Base-by-base conservation (phyloP, 352 stramenopile genomes). In the Thraustotheca clavata region DNA sequence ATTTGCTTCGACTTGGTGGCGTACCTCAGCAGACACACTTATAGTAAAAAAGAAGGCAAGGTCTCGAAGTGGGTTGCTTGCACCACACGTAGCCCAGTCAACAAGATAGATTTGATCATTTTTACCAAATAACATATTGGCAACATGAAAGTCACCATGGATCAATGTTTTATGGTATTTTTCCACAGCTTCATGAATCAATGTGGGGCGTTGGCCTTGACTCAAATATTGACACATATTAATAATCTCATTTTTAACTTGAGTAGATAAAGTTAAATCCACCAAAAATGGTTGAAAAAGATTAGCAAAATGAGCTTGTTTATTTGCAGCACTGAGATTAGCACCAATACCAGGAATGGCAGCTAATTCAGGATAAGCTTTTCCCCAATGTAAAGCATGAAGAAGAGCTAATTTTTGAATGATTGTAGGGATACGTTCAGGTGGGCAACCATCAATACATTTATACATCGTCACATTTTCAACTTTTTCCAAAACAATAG, bases 1-100 rank as follows among this genome's bases (percentile, higher is more conserved):
- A 0, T 59, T 24, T 0, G 46, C 40, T 67, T 92, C 83, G 11
- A 76, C 54, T 27, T 46, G 52, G 34, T 65, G 62, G 9, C 83
- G 83, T 40, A 87, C 74, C 3, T 65, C 60, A 0, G 75, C 61
- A 20, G 73, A 72, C 20, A 90, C 81, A 65, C 83, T 85, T 14
- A 92, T 81, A 46, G 89, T 87, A 48, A 92, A 92, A 54, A 92
- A 85, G 71, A 92, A 92, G 20, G 76, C 80, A 14, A 92, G 59
- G 54, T 92, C 83, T 27, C 83, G 80, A 69, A 92, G 71, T 11
- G 83, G 80, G 46, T 92, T 90, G 4, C 80, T 80, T 11, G 69
- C 75, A 35, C 83, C 83, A 34, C 79, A 89, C 27, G 83, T 90
- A 43, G 83, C 80, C 83, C 83, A 92, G 70, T 92, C 83, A 38